A percentile compares a stretch with the other conserved stretches of the same genome.
These are phyloP conservation scores for Taphrina communis DNA, from an alignment of 1,139 yeast species.

Conservation along the genomic window DNA sequence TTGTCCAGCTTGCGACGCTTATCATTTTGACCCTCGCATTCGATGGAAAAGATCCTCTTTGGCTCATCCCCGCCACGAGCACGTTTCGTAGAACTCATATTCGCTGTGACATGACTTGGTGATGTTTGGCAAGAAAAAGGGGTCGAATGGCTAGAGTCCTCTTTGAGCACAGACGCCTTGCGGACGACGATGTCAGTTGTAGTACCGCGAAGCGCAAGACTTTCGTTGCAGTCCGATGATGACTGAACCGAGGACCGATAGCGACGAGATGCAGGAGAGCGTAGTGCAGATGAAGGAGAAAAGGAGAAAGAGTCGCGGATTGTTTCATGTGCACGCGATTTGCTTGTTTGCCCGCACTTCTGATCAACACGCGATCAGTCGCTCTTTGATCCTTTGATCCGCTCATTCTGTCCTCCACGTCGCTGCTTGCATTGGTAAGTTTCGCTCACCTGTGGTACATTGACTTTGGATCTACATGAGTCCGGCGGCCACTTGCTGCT, in stretches of 20 bases:
- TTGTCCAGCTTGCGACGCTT: slow-evolving; percentile 11
- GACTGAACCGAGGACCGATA: no score
- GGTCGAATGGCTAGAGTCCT: background rate
- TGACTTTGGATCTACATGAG: background rate
- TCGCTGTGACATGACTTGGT: background rate
- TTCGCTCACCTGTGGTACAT: no score
- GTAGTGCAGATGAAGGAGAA: background rate
- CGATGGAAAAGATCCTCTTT: background rate
- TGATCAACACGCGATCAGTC: no score
- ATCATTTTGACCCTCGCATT: slow-evolving; percentile 3
- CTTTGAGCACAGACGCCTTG: background rate
- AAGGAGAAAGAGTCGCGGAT: background rate
- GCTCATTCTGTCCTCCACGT: no score
- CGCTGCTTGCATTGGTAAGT: no score
- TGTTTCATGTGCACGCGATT: no score
- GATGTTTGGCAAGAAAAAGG: background rate
- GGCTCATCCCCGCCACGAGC: slow-evolving; percentile 1
- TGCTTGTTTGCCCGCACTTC: no score
- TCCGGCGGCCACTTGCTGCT: slow-evolving; percentile 32
- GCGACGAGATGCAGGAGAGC: no score
- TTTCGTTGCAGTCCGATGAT: background rate
- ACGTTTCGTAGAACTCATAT: slow-evolving; percentile 7
- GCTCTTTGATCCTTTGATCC: no score
- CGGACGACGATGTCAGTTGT: background rate
- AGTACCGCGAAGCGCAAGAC: background rate